A percentile compares a stretch with the other conserved stretches of the same genome.
Conservation (phyloP, 139 green algal species). For the Micromonas commoda region DNA sequence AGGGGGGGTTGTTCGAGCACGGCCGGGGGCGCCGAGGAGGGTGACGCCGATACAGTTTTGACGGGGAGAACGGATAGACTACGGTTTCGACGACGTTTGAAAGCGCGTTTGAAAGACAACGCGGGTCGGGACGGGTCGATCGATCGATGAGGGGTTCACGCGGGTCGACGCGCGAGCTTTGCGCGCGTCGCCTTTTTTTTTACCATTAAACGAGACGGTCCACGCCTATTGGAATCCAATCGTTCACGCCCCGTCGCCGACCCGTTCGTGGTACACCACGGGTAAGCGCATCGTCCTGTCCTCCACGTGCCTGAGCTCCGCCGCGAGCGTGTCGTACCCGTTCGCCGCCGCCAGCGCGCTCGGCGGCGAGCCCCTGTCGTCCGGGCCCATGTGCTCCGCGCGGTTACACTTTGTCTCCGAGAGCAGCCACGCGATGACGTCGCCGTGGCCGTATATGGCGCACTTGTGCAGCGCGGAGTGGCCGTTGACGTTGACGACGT, state of each 20-base stretch:
- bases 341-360: background rate
- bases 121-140: no score
- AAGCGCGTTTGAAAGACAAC: no score
- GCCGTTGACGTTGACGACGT: conserved; percentile 16
- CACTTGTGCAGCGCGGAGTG: conserved; percentile 17
- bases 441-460: conserved; percentile 9
- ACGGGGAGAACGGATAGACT: no score
- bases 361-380: background rate
- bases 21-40: no score
- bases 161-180: no score
- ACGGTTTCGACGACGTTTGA: no score
- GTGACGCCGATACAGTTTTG: no score
- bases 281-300: background rate
- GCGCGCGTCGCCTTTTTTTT: no score
- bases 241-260: background rate
- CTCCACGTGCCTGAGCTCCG: background rate
- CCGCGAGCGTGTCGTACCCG: background rate
- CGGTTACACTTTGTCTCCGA: background rate
- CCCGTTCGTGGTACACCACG: background rate
- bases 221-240: no score
- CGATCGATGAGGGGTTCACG: no score
- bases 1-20: no score
- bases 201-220: no score
- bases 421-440: conserved; percentile 2
- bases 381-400: background rate